These are phyloP conservation scores for Solanum piurae DNA, from an alignment of 257 asterid species.

Conservation along the genomic window DNA sequence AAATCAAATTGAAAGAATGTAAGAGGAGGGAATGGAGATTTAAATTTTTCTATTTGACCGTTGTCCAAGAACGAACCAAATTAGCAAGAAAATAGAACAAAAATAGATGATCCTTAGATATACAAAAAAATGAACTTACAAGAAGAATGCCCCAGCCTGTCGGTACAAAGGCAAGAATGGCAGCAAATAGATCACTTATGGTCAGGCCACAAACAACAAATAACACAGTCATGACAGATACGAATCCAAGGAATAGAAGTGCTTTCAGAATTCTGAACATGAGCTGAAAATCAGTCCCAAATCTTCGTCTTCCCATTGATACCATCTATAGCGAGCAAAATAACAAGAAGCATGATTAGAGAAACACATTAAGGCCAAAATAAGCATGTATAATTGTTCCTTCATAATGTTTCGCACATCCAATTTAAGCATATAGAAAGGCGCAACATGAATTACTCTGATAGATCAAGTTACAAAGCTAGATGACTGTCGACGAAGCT, in stretches of 20 bases:
- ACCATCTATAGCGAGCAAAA: slow-evolving; percentile 53
- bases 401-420: background rate
- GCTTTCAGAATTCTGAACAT: slow-evolving; percentile 97
- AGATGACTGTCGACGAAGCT: background rate
- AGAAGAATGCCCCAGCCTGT: slow-evolving; percentile 97
- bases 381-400: background rate
- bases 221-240: slow-evolving; percentile 85
- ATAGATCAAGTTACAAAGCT: background rate
- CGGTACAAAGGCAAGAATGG: slow-evolving; percentile 89
- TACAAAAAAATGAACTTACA: slow-evolving; percentile 25
- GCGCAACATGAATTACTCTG: background rate
- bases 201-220: slow-evolving; percentile 72
- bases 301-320: slow-evolving; percentile 89
- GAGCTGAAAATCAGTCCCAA: slow-evolving; percentile 94
- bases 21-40: background rate
- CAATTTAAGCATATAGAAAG: background rate
- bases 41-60: background rate
- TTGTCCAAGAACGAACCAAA: background rate
- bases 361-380: background rate
- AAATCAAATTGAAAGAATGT: background rate
- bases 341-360: background rate
- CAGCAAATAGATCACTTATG: slow-evolving; percentile 69
- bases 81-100: background rate
- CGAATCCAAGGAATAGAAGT: slow-evolving; percentile 78
- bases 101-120: background rate